Evolutionary conservation across 148 eudicot species (phyloP).

Genomic region (Gaultheria prostrata): DNA sequence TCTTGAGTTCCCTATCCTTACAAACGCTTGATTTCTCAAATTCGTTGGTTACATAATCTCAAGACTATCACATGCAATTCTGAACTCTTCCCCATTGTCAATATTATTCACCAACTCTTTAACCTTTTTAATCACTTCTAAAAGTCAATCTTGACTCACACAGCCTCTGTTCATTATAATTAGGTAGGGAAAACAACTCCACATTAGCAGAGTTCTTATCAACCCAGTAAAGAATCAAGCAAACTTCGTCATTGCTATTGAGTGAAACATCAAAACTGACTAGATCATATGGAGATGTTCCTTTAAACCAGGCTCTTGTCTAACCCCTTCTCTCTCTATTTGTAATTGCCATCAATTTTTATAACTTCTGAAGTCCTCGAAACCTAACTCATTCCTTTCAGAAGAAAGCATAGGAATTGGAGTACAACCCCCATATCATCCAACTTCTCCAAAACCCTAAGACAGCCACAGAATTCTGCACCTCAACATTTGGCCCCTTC

Average conservation of each 20-base stretch:
- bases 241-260: background rate
- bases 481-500: background rate
- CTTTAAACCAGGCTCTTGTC: background rate
- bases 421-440: background rate
- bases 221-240: background rate
- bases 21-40: background rate
- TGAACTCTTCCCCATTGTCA: background rate
- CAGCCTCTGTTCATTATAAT: background rate
- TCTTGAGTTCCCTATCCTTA: too few relatives aligned
- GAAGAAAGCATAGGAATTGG: background rate
- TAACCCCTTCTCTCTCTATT: background rate
- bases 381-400: background rate
- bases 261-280: background rate
- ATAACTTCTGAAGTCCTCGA: slow-evolving; percentile 1
- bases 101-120: background rate
- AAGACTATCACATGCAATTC: background rate
- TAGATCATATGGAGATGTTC: background rate
- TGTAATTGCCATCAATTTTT: background rate
- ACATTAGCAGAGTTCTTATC: background rate
- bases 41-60: background rate
- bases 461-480: background rate
- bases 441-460: background rate
- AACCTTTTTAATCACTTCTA: background rate
- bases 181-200: background rate
- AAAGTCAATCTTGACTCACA: background rate